These are phyloP conservation scores for Fagopyrum esculentum DNA, from an alignment of 148 eudicot genomes.

Conservation along the genomic window DNA sequence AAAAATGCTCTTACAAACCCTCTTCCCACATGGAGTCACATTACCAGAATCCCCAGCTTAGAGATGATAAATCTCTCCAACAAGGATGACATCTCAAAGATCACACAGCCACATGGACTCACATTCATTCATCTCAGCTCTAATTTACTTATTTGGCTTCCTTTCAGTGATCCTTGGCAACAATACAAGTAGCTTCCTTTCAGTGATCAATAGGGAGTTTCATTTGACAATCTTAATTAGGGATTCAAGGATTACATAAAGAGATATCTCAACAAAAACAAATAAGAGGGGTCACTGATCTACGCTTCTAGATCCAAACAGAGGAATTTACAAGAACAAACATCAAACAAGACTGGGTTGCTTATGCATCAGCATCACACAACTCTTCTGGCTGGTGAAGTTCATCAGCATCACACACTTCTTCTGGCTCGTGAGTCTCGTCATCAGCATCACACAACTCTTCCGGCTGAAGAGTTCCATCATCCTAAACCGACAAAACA, in stretches of 20 bases:
- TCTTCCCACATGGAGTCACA: slow-evolving; percentile 25
- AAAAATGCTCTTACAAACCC: slow-evolving; percentile 53
- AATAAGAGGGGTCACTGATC: background rate
- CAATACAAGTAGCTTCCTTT: slow-evolving; percentile 41
- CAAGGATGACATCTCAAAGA: slow-evolving; percentile 34
- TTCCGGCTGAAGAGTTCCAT: slow-evolving; percentile 18
- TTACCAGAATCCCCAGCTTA: too few relatives aligned
- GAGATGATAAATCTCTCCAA: slow-evolving; percentile 42
- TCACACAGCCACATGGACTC: slow-evolving; percentile 46
- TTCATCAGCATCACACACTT: slow-evolving; percentile 26
- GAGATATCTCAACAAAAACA: background rate
- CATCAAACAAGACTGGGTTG: background rate
- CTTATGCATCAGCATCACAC: slow-evolving; percentile 35
- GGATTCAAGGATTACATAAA: background rate
- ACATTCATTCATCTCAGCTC: slow-evolving; percentile 50
- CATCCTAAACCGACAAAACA: slow-evolving; percentile 6
- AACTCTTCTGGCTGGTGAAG: slow-evolving; percentile 22
- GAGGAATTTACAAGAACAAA: slow-evolving; percentile 23
- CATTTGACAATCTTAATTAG: background rate
- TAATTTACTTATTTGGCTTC: slow-evolving; percentile 51
- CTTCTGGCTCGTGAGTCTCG: slow-evolving; percentile 18
- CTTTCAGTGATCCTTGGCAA: slow-evolving; percentile 41
- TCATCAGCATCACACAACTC: slow-evolving; percentile 35
- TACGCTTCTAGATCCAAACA: background rate
- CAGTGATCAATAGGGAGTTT: background rate